Conservation (phyloP, 192 early-diverging fungal genomes). For the Dissophora ornata region DNA sequence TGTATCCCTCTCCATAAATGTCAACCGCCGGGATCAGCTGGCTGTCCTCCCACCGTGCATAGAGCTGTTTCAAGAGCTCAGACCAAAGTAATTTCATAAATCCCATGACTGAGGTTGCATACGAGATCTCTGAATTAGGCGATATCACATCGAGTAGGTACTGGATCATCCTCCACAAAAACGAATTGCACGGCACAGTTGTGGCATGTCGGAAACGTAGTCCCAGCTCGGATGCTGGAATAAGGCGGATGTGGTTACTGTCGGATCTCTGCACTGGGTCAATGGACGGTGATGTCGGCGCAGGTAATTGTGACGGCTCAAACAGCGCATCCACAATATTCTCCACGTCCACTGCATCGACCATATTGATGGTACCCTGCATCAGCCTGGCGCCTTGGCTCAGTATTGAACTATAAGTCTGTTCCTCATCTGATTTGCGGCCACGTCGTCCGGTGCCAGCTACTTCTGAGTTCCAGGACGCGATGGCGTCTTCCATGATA, state of each 20-base stretch:
- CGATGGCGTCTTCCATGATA: slow-evolving; percentile 57
- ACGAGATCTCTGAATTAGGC: slow-evolving; percentile 49
- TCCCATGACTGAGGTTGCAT: slow-evolving; percentile 67
- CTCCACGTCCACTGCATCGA: slow-evolving; percentile 61
- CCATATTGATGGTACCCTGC: slow-evolving; percentile 45
- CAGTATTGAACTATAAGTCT: slow-evolving; percentile 20
- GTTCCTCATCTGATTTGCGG: slow-evolving; percentile 12
- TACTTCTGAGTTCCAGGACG: slow-evolving; percentile 62
- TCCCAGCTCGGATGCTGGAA: slow-evolving; percentile 54
- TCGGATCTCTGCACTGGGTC: background rate
- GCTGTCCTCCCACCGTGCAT: slow-evolving; percentile 72
- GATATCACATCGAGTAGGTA: slow-evolving; percentile 59
- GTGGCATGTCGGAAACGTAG: slow-evolving; percentile 57
- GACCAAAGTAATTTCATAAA: slow-evolving; percentile 78
- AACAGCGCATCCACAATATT: slow-evolving; percentile 57
- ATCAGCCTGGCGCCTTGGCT: slow-evolving; percentile 35
- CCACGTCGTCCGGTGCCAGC: slow-evolving; percentile 29
- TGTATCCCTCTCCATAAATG: slow-evolving; percentile 21
- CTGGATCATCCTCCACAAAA: slow-evolving; percentile 65
- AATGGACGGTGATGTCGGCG: background rate
- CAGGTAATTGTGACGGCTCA: slow-evolving; percentile 11
- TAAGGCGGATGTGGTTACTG: slow-evolving; percentile 23
- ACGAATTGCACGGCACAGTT: slow-evolving; percentile 61
- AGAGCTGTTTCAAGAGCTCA: slow-evolving; percentile 68
- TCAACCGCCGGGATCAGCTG: slow-evolving; percentile 65